These are phyloP conservation scores for Termitomyces eurrhizus DNA, from an alignment of 768 basidiomycete species.

Conservation along the genomic window DNA sequence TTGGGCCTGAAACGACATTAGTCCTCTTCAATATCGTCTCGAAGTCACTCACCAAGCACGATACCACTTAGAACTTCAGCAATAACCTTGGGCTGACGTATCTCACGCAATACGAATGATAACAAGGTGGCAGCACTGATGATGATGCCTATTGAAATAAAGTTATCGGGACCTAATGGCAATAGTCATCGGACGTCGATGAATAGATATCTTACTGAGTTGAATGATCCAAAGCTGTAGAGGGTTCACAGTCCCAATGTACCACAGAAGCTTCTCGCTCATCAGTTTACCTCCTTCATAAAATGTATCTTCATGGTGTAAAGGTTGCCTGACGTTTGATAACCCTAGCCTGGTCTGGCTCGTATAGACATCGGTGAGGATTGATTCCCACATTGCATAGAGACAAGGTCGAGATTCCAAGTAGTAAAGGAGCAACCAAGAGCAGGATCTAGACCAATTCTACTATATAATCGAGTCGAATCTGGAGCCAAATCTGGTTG, in stretches of 20 bases:
- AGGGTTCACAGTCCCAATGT: conserved; percentile 58
- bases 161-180: neutral
- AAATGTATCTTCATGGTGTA: neutral
- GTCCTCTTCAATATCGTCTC: neutral
- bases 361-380: neutral
- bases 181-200: neutral
- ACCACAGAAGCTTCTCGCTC: neutral
- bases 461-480: neutral
- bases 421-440: neutral
- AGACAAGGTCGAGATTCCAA: neutral
- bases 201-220: conserved; percentile 50
- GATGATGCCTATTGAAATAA: conserved; percentile 59
- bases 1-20: conserved; percentile 33
- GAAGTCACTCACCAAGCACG: conserved; percentile 66
- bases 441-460: neutral
- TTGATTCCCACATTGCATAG: neutral
- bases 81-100: conserved; percentile 84
- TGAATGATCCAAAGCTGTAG: conserved; percentile 75
- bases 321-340: neutral
- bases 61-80: conserved; percentile 87
- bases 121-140: conserved; percentile 75
- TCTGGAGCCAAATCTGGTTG: neutral
- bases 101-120: conserved; percentile 58
- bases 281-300: neutral
- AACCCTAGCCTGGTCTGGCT: neutral